Base-by-base conservation (phyloP, 2,329 filamentous ascomycete species). In the Nectriaceae sp. region DNA sequence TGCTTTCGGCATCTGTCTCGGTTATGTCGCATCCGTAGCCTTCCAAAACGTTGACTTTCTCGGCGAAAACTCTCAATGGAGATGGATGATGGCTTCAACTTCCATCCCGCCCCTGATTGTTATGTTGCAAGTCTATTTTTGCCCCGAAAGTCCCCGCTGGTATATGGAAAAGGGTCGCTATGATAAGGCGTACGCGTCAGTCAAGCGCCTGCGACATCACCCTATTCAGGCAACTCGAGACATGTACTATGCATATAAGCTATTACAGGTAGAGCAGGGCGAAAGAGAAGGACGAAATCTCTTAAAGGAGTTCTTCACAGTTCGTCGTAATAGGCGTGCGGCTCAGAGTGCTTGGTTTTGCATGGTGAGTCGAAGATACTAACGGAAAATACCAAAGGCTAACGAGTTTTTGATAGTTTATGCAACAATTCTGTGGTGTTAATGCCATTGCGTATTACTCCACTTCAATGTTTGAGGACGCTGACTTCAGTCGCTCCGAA, bases 371-470 rank as follows among this genome's bases (percentile, higher is more conserved):
- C 4, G 4, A 4, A 29, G 10, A 19, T 18, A 21, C 42, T 5
- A 29, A 19, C 16, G n/a, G n/a, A 6, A 19, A 26, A 26, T 5
- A 20, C 37, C 21, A 2, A 35, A 5, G 15, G 22, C 42, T 53
- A 52, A 44, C 47, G 44, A 21, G 50, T 38, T 3, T 4, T 3
- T 3, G 19, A 31, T 5, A 63, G 62, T 67, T 67, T 20, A 67
- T 69, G 62, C 67, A 70, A 21, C 64, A 70, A 5, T 68, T 70
- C 11, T 69, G 65, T 6, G 67, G 67, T 1, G 67, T 83, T 44
- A 84, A 83, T 46, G 77, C 82, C 24, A 77, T 82, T 24, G 77
- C 77, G 1, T 83, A 80, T 57, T 83, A 82, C 56, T 78, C 73
- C 1, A 80, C 73, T 0, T 76, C 70, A 0, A 75, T 67, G 55